These are phyloP conservation scores for Helotiales sp. DNA, from an alignment of 2,329 filamentous ascomycete species.

Conservation along the genomic window DNA sequence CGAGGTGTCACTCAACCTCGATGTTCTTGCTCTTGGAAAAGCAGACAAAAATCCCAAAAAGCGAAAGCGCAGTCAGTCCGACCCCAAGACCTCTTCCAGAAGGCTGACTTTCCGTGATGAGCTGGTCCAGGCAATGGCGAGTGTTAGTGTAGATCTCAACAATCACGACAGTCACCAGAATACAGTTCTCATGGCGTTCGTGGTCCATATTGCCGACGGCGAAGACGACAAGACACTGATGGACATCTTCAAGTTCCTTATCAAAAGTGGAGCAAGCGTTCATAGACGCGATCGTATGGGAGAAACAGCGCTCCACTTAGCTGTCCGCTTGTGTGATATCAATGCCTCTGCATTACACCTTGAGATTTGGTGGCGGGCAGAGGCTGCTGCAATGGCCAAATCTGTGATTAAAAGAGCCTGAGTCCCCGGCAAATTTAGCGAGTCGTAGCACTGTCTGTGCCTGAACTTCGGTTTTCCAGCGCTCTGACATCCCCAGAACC, in stretches of 20 bases:
- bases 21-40: not conserved
- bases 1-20: slow-evolving; percentile 19
- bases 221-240: slow-evolving; percentile 27
- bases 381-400: not conserved
- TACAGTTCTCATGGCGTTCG: slow-evolving; percentile 28
- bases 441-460: not conserved
- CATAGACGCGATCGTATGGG: slow-evolving; percentile 27
- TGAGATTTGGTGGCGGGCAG: not conserved
- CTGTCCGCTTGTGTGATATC: slow-evolving; percentile 26
- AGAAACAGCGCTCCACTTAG: slow-evolving; percentile 31
- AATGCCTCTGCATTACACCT: too few relatives aligned
- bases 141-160: slow-evolving; percentile 23
- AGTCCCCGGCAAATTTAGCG: not conserved
- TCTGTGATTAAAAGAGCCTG: not conserved
- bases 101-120: slow-evolving; percentile 21
- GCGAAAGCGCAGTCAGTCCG: slow-evolving; percentile 9
- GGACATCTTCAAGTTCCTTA: slow-evolving; percentile 21
- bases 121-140: slow-evolving; percentile 16
- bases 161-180: slow-evolving; percentile 26
- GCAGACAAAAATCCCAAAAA: not conserved
- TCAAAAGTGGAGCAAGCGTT: slow-evolving; percentile 24
- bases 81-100: not conserved
- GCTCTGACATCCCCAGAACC: not conserved
- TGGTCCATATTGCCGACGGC: slow-evolving; percentile 24
- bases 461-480: not conserved